Base-by-base conservation (phyloP, 2,329 filamentous ascomycete genomes). In the Aspergillus ustus region DNA sequence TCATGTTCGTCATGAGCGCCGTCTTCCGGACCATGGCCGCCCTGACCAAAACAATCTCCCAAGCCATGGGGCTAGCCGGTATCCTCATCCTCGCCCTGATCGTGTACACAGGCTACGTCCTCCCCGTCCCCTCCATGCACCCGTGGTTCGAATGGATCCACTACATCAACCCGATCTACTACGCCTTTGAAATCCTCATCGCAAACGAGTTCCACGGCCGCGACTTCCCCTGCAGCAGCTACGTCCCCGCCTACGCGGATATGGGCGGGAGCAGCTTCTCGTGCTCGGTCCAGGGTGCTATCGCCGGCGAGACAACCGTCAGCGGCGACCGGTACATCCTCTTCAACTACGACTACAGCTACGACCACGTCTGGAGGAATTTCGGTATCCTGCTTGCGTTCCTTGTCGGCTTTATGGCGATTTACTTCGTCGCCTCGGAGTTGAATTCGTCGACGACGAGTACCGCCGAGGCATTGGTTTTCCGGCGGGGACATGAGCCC, bases 1-100 rank as follows among this genome's bases (percentile, higher is more conserved):
- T 87, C 2, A 91, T 91, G 1, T 69, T 96, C 69, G 83, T 86
- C 66, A 95, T 95, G 90, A 92, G 89, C 59, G 92, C 92, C 85
- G 84, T 93, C 66, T 96, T 95, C 85, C 87, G 91, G 43, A 89
- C 87, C 7, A 90, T 95, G 68, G 91, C 85, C 19, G 90, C 90
- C 1, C 79, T 90, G 1, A 92, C 92, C 3, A 84, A 89, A 57
- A 91, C 90, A 0, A 73, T 86, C 2, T 80, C 81, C 0, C 83
- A 86, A 68, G 84, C 85, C 29, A 78, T 86, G 78, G 82, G 81
- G 13, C 80, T 84, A 3, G 81, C 84, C 7, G 82, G 82, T 34
- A 75, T 86, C 40, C 73, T 86, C 61, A 74, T 77, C 59, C 65
- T 78, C 17, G 66, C 69, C 2, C 61, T 77, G 20, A 63, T 77